Conservation (phyloP, 2,329 filamentous ascomycete species). For the Onygenales sp. region DNA sequence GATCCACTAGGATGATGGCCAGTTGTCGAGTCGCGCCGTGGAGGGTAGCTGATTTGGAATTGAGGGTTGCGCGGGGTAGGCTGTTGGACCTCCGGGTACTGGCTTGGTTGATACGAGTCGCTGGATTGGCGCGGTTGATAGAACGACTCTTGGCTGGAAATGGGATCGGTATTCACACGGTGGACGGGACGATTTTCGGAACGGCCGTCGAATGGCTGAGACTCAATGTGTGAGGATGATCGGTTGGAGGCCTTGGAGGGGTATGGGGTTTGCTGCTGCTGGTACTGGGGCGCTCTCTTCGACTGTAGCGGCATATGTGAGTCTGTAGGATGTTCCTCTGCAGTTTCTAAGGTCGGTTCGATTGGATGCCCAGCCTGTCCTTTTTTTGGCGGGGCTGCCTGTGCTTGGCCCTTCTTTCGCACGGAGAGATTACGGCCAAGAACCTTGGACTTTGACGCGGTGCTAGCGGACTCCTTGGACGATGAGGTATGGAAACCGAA, state of each 20-base stretch:
- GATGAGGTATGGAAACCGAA: constrained; percentile 16
- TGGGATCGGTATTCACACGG: constrained; percentile 12
- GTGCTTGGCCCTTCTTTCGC: constrained; percentile 14
- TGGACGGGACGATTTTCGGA: constrained; percentile 13
- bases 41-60: constrained; percentile 16
- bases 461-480: constrained; percentile 6
- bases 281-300: constrained; percentile 6
- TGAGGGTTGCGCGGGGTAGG: constrained; percentile 11
- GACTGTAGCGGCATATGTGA: constrained; percentile 10
- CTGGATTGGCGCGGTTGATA: constrained; percentile 14
- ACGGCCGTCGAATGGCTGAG: constrained; percentile 9
- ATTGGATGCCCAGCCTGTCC: constrained; percentile 3
- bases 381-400: constrained; percentile 5
- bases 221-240: constrained; percentile 12
- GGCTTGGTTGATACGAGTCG: constrained; percentile 13
- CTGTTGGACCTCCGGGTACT: constrained; percentile 12
- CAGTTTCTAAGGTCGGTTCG: constrained; percentile 6
- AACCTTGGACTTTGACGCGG: constrained; percentile 6
- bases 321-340: constrained; percentile 4
- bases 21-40: constrained; percentile 17
- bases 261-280: constrained; percentile 7
- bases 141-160: constrained; percentile 9
- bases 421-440: constrained; percentile 19
- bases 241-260: constrained; percentile 11
- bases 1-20: constrained; percentile 14